Percentiles rank a stretch among this genome's conserved stretches.
Conservation (phyloP, 2,329 filamentous ascomycete genomes). For the Pseudopyricularia javanii region DNA sequence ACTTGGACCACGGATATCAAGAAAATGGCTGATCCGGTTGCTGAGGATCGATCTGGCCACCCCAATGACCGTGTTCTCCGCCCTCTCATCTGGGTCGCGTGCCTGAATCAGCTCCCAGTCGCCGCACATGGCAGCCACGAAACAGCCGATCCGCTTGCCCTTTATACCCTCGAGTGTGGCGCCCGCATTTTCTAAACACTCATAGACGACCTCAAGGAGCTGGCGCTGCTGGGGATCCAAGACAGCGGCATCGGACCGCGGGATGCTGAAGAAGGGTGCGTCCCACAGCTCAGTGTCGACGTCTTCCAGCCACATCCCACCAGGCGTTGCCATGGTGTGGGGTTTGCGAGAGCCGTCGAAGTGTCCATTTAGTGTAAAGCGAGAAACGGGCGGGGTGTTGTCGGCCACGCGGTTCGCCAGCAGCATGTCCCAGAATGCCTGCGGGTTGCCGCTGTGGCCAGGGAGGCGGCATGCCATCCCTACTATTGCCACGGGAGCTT, state of each 20-base stretch:
- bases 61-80: not conserved
- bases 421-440: constrained; percentile 18
- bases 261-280: constrained; percentile 20
- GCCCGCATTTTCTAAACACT: constrained; percentile 18
- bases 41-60: constrained; percentile 10
- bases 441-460: constrained; percentile 11
- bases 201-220: constrained; percentile 21
- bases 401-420: not conserved
- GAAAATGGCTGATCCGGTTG: constrained; percentile 22
- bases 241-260: constrained; percentile 15
- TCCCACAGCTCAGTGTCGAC: constrained; percentile 22
- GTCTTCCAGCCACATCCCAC: constrained; percentile 19
- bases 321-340: constrained; percentile 2
- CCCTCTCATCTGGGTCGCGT: not conserved
- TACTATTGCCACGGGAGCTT: constrained; percentile 6
- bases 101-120: not conserved
- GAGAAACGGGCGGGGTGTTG: constrained; percentile 5
- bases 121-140: constrained; percentile 5
- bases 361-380: constrained; percentile 7
- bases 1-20: constrained; percentile 21
- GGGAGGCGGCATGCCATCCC: constrained; percentile 1
- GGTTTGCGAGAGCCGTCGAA: constrained; percentile 6
- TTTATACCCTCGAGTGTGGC: constrained; percentile 7
- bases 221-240: constrained; percentile 21
- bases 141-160: constrained; percentile 11